Conservation (phyloP, 1,284 basidiomycete species). For the Pseudozyma sp. region DNA sequence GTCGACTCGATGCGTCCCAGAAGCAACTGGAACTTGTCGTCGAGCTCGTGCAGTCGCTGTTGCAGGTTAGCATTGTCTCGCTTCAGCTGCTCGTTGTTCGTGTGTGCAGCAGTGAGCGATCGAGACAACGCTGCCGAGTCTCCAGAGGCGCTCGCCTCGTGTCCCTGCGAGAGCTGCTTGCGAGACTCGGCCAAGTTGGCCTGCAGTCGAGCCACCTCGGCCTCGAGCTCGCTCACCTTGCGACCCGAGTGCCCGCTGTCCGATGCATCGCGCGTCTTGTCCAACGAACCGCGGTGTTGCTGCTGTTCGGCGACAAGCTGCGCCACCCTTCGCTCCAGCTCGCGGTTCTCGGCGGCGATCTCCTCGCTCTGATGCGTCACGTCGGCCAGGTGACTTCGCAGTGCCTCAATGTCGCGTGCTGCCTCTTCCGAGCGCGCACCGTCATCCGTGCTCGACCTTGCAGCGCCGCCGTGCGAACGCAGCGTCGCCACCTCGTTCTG, state of each 20-base stretch:
- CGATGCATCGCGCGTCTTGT: slow-evolving; percentile 34
- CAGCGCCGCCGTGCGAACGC: slow-evolving; percentile 20
- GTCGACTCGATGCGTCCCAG: slow-evolving; percentile 55
- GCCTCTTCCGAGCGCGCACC: slow-evolving; percentile 51
- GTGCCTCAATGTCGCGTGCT: slow-evolving; percentile 58
- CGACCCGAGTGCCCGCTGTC: slow-evolving; percentile 28
- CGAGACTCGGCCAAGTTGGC: slow-evolving; percentile 42
- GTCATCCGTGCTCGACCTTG: slow-evolving; percentile 37
- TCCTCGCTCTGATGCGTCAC: slow-evolving; percentile 61
- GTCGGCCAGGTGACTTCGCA: slow-evolving; percentile 53
- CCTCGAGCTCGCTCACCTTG: slow-evolving; percentile 51
- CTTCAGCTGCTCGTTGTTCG: slow-evolving; percentile 55
- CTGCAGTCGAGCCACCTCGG: slow-evolving; percentile 46
- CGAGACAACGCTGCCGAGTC: slow-evolving; percentile 22
- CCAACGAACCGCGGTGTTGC: slow-evolving; percentile 48
- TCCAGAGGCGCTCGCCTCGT: slow-evolving; percentile 9
- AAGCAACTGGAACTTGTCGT: slow-evolving; percentile 60
- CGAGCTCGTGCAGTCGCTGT: slow-evolving; percentile 54
- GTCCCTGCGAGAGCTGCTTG: slow-evolving; percentile 29
- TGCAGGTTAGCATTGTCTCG: slow-evolving; percentile 53
- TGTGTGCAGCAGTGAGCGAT: slow-evolving; percentile 36
- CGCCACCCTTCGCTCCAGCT: slow-evolving; percentile 55
- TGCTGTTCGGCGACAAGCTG: slow-evolving; percentile 54
- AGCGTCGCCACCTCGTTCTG: slow-evolving; percentile 48
- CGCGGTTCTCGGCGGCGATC: slow-evolving; percentile 60